phyloP scores from a whole-genome alignment of 352 stramenopile species.

The Globisporangium nunn region DNA sequence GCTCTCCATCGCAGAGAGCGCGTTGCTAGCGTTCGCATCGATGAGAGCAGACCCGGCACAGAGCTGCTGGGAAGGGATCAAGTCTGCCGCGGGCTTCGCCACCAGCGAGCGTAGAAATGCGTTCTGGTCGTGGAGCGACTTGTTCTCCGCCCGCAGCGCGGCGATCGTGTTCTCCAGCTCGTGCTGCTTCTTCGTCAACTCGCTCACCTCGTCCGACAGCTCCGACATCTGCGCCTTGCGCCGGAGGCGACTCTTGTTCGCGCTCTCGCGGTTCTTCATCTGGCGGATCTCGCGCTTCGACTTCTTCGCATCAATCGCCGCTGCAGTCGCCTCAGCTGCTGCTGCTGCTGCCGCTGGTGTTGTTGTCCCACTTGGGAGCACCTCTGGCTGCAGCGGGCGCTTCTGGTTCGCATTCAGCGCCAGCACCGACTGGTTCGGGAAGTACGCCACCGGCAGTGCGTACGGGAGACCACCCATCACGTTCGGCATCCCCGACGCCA shows the following conservation, averaged over 20 bases:
- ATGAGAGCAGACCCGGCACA: conserved; percentile 4
- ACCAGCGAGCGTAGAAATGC: conserved; percentile 70
- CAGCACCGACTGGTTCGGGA: conserved; percentile 21
- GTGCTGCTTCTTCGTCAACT: conserved; percentile 61
- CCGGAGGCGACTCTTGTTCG: conserved; percentile 71
- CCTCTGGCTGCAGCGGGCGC: conserved; percentile 35
- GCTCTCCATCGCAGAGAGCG: conserved; percentile 24
- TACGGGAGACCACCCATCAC: conserved; percentile 29
- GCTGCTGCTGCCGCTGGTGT: conserved; percentile 4
- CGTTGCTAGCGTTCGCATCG: background rate
- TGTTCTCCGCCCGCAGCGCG: conserved; percentile 65
- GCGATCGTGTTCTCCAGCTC: conserved; percentile 64
- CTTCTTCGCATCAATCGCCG: conserved; percentile 26
- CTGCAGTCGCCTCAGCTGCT: background rate
- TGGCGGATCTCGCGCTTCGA: conserved; percentile 78
- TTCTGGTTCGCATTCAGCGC: conserved; percentile 42
- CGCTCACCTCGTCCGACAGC: conserved; percentile 46
- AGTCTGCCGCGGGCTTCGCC: conserved; percentile 17
- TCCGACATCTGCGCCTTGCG: conserved; percentile 66
- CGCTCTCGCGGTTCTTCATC: conserved; percentile 86
- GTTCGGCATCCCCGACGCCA: conserved; percentile 1
- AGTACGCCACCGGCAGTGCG: conserved; percentile 58
- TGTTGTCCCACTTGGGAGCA: conserved; percentile 21
- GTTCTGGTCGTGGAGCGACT: conserved; percentile 74
- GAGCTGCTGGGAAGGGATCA: conserved; percentile 21